Conservation (phyloP, 2,329 filamentous ascomycete species). For the Penicillium sp. region DNA sequence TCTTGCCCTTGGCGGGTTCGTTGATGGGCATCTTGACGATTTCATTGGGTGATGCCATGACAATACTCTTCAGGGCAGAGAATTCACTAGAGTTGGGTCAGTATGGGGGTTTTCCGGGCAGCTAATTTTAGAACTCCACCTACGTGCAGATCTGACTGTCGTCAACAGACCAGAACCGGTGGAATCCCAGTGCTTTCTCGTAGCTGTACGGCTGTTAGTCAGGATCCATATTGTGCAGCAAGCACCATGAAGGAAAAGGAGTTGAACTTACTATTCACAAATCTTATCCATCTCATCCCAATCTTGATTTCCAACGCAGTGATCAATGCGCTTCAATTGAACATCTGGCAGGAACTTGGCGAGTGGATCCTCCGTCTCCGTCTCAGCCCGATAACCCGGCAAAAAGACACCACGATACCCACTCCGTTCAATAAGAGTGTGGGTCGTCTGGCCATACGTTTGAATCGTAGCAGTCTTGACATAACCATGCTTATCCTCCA, state of each 20-base stretch:
- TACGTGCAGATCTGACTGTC: constrained; percentile 83
- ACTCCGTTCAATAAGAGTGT: constrained; percentile 79
- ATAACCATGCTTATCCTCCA: constrained; percentile 64
- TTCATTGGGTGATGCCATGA: constrained; percentile 86
- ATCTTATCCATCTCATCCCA: constrained; percentile 82
- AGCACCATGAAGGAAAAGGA: background rate
- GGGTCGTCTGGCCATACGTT: constrained; percentile 94
- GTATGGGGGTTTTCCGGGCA: background rate
- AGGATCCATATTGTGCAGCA: background rate
- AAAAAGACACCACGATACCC: constrained; percentile 78
- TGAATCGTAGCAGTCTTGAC: constrained; percentile 78
- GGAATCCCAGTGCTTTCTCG: constrained; percentile 86
- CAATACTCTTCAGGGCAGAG: constrained; percentile 83
- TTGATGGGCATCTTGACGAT: constrained; percentile 98
- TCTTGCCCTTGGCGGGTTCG: constrained; percentile 87
- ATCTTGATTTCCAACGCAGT: constrained; percentile 96
- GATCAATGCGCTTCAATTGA: constrained; percentile 77
- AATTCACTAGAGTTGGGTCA: constrained; percentile 62
- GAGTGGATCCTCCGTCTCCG: constrained; percentile 53
- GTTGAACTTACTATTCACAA: constrained; percentile 60
- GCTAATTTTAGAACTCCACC: constrained; percentile 13
- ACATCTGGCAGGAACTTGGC: constrained; percentile 63
- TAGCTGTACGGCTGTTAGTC: constrained; percentile 60
- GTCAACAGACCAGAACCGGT: constrained; percentile 97
- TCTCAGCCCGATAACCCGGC: constrained; percentile 72